These are phyloP conservation scores for Fraxinus platypoda DNA, from an alignment of 305 asterid species.

Conservation along the genomic window DNA sequence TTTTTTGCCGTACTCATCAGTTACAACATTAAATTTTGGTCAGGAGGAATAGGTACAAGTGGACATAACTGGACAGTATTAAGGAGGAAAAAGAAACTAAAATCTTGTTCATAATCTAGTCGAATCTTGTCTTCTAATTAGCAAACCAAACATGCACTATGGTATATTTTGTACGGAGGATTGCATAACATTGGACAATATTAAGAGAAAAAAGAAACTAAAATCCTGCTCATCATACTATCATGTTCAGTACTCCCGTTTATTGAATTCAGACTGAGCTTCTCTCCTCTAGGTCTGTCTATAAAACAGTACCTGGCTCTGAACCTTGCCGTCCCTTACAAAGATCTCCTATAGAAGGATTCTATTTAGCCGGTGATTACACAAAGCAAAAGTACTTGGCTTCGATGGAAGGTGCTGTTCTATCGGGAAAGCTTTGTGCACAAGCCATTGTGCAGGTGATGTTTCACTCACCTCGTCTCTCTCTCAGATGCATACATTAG, in stretches of 20 bases:
- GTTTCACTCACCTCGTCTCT: not conserved
- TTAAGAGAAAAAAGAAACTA: not conserved
- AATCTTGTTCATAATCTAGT: not conserved
- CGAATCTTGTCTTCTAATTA: not conserved
- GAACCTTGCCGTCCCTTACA: conserved; percentile 95
- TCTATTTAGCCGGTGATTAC: conserved; percentile 94
- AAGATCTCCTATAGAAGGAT: conserved; percentile 81
- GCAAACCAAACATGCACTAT: not conserved
- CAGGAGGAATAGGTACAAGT: not conserved
- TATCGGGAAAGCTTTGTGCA: conserved; percentile 95
- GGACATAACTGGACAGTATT: not conserved
- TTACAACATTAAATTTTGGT: not conserved
- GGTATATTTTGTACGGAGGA: not conserved
- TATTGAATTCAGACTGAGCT: not conserved
- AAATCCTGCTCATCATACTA: not conserved
- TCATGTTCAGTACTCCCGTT: not conserved
- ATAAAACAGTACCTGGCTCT: conserved; percentile 90
- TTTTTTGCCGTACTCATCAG: not conserved
- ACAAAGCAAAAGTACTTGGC: conserved; percentile 97
- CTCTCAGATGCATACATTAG: not conserved
- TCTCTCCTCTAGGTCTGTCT: conserved; percentile 63
- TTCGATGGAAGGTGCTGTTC: conserved; percentile 98
- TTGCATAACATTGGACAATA: not conserved
- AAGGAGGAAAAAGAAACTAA: no score
- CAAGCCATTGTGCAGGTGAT: conserved; percentile 89